phyloP scores from a whole-genome alignment of 345 rosid genomes.

The Camelina hispida region DNA sequence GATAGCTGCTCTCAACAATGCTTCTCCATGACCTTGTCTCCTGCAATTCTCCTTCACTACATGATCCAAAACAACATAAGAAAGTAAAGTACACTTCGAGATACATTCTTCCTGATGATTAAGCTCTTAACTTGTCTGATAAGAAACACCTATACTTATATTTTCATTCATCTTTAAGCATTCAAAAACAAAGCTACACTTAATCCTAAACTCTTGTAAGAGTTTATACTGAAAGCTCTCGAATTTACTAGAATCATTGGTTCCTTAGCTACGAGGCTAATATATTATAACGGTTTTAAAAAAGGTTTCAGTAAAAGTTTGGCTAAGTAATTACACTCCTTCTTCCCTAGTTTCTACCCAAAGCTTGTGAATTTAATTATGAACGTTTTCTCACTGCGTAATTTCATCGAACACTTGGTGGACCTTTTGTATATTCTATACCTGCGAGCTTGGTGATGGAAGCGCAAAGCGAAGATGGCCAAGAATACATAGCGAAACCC shows the following conservation, averaged over 20 bases:
- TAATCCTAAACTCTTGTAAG: neutral
- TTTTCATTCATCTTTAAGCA: neutral
- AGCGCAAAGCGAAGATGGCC: conserved; percentile 77
- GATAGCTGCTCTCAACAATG: conserved; percentile 66
- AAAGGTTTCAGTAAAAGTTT: neutral
- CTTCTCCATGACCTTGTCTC: conserved; percentile 76
- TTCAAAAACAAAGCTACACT: conserved; percentile 1
- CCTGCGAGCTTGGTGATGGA: conserved; percentile 91
- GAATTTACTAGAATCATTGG: neutral
- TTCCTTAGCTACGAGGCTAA: neutral
- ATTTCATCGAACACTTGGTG: conserved; percentile 58
- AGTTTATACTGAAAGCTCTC: neutral
- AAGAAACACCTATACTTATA: neutral
- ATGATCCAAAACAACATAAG: conserved; percentile 15
- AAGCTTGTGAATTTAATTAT: neutral
- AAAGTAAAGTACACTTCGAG: conserved; percentile 1
- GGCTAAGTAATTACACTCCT: neutral
- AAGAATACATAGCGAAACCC: conserved; percentile 73
- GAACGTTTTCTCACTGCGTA: conserved; percentile 11
- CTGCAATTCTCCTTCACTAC: conserved; percentile 75
- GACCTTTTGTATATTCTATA: conserved; percentile 17
- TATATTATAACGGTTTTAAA: neutral
- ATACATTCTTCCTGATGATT: neutral
- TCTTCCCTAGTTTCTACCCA: neutral
- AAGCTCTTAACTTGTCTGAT: neutral